Percentiles rank a stretch among this genome's conserved stretches.
Conservation (phyloP, 2,329 filamentous ascomycete genomes). For the Trichoderma asperellum region DNA sequence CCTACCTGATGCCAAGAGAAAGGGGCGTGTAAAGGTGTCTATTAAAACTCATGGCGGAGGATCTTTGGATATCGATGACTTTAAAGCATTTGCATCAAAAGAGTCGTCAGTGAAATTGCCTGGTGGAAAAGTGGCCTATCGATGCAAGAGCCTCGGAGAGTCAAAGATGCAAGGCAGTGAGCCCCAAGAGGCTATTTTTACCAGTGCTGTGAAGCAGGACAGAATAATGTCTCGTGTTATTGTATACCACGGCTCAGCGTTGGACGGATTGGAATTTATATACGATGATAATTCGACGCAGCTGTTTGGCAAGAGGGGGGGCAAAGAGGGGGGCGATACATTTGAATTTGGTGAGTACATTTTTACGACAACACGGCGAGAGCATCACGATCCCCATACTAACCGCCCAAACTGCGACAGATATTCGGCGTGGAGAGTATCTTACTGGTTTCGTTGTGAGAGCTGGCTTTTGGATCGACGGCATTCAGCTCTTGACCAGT, state of each 20-base stretch:
- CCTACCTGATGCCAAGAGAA: slow-evolving; percentile 73
- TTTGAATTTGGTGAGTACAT: slow-evolving; percentile 73
- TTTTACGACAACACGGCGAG: slow-evolving; percentile 15
- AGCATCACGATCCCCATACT: neutral
- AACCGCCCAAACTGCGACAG: slow-evolving; percentile 46
- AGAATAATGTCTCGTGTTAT: slow-evolving; percentile 75
- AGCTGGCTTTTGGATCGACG: slow-evolving; percentile 82
- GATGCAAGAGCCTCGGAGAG: slow-evolving; percentile 72
- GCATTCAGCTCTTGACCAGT: slow-evolving; percentile 86
- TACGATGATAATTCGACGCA: slow-evolving; percentile 87
- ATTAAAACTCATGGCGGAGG: slow-evolving; percentile 79
- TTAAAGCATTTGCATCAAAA: slow-evolving; percentile 72
- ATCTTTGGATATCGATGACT: slow-evolving; percentile 75
- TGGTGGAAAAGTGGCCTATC: slow-evolving; percentile 70
- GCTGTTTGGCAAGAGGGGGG: slow-evolving; percentile 81
- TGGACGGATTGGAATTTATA: slow-evolving; percentile 89
- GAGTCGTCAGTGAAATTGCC: slow-evolving; percentile 74
- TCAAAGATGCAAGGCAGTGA: slow-evolving; percentile 72
- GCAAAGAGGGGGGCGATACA: slow-evolving; percentile 68
- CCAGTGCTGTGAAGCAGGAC: slow-evolving; percentile 67
- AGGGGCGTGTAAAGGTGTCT: slow-evolving; percentile 69
- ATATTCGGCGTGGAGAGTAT: slow-evolving; percentile 82
- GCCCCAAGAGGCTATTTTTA: slow-evolving; percentile 73
- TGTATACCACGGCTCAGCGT: slow-evolving; percentile 73
- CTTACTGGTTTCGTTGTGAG: slow-evolving; percentile 84